Percentiles rank a stretch among this genome's conserved stretches.
Conservation (phyloP, 176 grass and related monocot species). For the Secale cereale region DNA sequence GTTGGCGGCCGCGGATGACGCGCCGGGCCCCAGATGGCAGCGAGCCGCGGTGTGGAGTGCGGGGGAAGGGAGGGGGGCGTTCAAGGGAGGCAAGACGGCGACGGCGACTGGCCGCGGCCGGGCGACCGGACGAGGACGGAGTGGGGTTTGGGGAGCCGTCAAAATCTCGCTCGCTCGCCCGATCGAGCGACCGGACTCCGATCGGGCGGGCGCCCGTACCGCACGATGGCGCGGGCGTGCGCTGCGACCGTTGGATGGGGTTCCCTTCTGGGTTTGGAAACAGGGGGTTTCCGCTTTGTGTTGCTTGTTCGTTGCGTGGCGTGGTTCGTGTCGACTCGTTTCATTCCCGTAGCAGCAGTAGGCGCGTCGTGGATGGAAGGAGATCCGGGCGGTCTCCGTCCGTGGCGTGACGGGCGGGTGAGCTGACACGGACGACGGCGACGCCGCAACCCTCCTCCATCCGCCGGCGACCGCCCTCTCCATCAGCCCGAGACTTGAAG, state of each 20-base stretch:
- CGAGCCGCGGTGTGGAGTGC: slow-evolving; percentile 17
- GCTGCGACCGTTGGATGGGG: background rate
- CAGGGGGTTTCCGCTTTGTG: background rate
- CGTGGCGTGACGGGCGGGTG: slow-evolving; percentile 5
- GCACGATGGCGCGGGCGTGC: too few relatives aligned
- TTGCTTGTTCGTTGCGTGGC: background rate
- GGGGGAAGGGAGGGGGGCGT: slow-evolving; percentile 30
- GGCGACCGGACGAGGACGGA: background rate
- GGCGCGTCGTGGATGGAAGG: slow-evolving; percentile 10
- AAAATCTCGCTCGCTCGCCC: slow-evolving; percentile 26
- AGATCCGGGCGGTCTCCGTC: background rate
- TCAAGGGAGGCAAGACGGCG: slow-evolving; percentile 37
- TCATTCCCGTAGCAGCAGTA: background rate
- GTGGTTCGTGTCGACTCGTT: background rate
- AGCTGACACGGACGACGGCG: slow-evolving; percentile 30
- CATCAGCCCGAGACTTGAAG: background rate
- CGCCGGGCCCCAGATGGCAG: background rate
- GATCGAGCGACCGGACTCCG: background rate
- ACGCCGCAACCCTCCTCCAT: slow-evolving; percentile 27
- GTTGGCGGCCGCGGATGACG: background rate
- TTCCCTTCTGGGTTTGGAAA: background rate
- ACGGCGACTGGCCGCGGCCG: background rate
- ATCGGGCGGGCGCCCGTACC: too few relatives aligned
- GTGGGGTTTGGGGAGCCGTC: slow-evolving; percentile 33
- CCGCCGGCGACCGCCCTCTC: background rate